phyloP scores from a whole-genome alignment of 768 basidiomycete species.

The Phallus indusiatus region DNA sequence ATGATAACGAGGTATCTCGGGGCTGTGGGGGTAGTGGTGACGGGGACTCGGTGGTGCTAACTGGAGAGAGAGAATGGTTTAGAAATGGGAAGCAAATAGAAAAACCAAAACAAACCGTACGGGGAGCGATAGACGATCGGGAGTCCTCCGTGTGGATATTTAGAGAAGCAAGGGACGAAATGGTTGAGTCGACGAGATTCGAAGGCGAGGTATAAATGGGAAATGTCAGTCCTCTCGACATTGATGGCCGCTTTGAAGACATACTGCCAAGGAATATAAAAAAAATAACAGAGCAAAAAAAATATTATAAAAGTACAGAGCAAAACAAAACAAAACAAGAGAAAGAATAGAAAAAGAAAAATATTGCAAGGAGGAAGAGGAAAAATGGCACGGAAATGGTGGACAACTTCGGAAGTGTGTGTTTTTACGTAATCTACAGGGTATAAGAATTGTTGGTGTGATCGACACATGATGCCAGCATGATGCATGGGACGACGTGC shows the following conservation, averaged over 20 bases:
- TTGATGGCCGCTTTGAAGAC: constrained; percentile 4
- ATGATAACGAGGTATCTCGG: background rate
- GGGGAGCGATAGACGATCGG: background rate
- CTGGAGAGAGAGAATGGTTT: background rate
- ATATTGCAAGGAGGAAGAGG: background rate
- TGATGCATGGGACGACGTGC: too few species aligned
- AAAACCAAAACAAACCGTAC: background rate
- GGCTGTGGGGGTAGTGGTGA: background rate
- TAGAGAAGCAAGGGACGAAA: constrained; percentile 8
- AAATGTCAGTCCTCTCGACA: constrained; percentile 2
- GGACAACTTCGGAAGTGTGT: background rate
- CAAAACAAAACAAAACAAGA: background rate
- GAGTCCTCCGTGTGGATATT: background rate
- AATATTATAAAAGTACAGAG: background rate
- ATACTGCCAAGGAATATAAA: background rate
- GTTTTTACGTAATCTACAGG: background rate
- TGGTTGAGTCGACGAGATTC: background rate
- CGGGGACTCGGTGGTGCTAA: background rate
- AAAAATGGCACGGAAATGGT: background rate
- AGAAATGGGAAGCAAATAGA: background rate
- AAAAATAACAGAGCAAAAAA: background rate
- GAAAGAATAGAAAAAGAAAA: background rate
- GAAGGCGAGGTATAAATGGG: constrained; percentile 4
- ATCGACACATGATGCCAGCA: too few species aligned
- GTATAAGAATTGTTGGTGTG: background rate